phyloP scores from a whole-genome alignment of 805 yeast genomes.

The Metschnikowia bowlesiae region DNA sequence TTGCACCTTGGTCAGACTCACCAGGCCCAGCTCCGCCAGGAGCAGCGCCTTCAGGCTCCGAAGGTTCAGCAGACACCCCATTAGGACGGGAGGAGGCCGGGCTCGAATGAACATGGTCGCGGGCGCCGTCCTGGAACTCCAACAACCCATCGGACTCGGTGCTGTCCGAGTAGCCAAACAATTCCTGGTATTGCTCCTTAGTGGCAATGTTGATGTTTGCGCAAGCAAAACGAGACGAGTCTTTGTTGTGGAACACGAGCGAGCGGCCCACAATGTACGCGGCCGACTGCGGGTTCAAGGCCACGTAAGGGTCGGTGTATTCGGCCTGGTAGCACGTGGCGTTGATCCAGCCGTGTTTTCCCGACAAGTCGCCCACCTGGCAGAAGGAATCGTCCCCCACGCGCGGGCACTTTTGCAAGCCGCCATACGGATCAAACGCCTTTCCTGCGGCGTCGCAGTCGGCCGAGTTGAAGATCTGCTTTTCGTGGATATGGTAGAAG shows the following conservation, averaged over 20 bases:
- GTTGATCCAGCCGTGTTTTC: constrained; percentile 71
- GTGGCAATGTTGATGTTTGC: constrained; percentile 17
- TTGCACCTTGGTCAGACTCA: too few species aligned
- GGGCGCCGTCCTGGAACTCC: not conserved
- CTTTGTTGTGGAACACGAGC: constrained; percentile 16
- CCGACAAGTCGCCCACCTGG: constrained; percentile 72
- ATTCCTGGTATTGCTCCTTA: constrained; percentile 13
- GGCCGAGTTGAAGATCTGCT: constrained; percentile 45
- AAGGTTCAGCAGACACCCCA: too few species aligned
- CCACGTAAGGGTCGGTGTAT: constrained; percentile 61
- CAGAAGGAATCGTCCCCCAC: constrained; percentile 52
- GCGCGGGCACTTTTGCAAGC: constrained; percentile 49
- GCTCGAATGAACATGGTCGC: not conserved
- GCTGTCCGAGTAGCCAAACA: constrained; percentile 2
- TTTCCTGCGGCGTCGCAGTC: constrained; percentile 51
- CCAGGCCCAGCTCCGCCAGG: too few species aligned
- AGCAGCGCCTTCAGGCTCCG: too few species aligned
- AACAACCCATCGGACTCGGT: not conserved
- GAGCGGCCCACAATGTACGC: constrained; percentile 60
- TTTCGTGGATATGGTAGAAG: constrained; percentile 62
- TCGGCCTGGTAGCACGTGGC: constrained; percentile 63
- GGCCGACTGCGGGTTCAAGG: constrained; percentile 51
- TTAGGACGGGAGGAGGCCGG: too few species aligned
- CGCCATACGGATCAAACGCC: constrained; percentile 62
- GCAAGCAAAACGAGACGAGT: constrained; percentile 14